Evolutionary conservation across 768 basidiomycete species (phyloP), one percentile per base, ranked within the genome.

Genomic region (Naganishia onofrii): DNA sequence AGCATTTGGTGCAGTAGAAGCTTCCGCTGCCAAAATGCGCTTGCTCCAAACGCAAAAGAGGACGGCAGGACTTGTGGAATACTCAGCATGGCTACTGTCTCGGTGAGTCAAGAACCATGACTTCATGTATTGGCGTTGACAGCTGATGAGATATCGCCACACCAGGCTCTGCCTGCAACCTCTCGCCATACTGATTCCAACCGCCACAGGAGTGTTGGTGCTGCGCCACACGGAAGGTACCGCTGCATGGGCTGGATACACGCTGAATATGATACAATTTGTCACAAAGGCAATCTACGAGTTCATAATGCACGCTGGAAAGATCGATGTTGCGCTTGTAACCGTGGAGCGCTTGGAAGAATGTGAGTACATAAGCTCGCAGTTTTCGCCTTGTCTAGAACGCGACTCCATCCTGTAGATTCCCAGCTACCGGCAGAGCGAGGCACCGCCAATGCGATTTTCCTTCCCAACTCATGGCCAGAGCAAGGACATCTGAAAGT

Each of bases 1-100:
- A 28, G 89, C 89, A 0, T 90, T 87, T 75, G 86, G 86, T 7
- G 87, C 86, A 7, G 84, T 88, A 79, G 78, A 82, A 31, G 76
- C 78, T 78, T 3, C 87, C 84, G 81, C 84, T 76, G 72, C 68
- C 69, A 46, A 85, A 71, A 84, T 85, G 17, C 75, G 85, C 52
- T 0, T 86, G 85, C 75, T 86, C 85, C 75, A 79, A 78, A 70
- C 71, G 79, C 31, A 81, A 79, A 19, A 60, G 36, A 19, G 58
- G 26, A 60, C 42, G 10, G 58, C 36, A n/a, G 58, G 58, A 32
- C 36, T 60, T n/a, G 42, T 32, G 10, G 58, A 60, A n/a, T 60
- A 10, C 21, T 31, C 58, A 10, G 58, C 58, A 42, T 60, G 58
- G 58, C 36, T 60, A 5, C 38, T 60, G 4, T 60, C 31, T 32